Evolutionary conservation across 2,329 filamentous ascomycete species (phyloP).

Genomic region (Cytospora leucostoma): DNA sequence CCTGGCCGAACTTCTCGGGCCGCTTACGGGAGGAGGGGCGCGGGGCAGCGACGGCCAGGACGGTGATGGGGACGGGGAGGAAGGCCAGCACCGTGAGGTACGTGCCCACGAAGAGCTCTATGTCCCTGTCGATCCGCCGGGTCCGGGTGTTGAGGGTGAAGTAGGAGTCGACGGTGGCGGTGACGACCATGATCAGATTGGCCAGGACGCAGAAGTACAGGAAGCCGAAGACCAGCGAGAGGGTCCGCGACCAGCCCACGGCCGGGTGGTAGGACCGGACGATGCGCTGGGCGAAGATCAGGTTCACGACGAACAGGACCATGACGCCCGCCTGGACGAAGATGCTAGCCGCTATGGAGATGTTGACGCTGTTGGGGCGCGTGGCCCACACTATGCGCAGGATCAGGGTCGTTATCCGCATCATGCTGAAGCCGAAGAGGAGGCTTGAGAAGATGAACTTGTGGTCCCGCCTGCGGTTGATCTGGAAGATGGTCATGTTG

Average conservation of each 20-base stretch:
- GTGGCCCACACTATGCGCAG: constrained; percentile 57
- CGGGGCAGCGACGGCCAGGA: constrained; percentile 51
- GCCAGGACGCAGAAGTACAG: constrained; percentile 60
- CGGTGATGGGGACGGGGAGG: constrained; percentile 61
- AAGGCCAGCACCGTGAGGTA: constrained; percentile 67
- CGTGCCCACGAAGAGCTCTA: constrained; percentile 64
- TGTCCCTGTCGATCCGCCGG: constrained; percentile 55
- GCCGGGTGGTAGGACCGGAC: constrained; percentile 70
- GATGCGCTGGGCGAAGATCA: constrained; percentile 75
- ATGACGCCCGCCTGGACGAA: constrained; percentile 75
- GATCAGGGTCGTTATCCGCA: constrained; percentile 52
- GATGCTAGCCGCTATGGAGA: constrained; percentile 64
- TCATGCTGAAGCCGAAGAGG: constrained; percentile 60
- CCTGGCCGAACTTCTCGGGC: constrained; percentile 65
- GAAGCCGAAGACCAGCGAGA: constrained; percentile 55
- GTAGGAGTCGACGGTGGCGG: constrained; percentile 62
- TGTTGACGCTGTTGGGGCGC: constrained; percentile 40
- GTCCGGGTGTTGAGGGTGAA: constrained; percentile 61
- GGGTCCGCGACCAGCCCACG: constrained; percentile 65
- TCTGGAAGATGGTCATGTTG: constrained; percentile 61
- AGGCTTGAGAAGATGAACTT: constrained; percentile 63
- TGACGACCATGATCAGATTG: constrained; percentile 67
- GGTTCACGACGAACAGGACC: constrained; percentile 74
- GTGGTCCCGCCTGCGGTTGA: constrained; percentile 52
- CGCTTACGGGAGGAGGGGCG: constrained; percentile 29